These are phyloP conservation scores for Trichoderma virens DNA, from an alignment of 495 filamentous ascomycete species.

Conservation along the genomic window DNA sequence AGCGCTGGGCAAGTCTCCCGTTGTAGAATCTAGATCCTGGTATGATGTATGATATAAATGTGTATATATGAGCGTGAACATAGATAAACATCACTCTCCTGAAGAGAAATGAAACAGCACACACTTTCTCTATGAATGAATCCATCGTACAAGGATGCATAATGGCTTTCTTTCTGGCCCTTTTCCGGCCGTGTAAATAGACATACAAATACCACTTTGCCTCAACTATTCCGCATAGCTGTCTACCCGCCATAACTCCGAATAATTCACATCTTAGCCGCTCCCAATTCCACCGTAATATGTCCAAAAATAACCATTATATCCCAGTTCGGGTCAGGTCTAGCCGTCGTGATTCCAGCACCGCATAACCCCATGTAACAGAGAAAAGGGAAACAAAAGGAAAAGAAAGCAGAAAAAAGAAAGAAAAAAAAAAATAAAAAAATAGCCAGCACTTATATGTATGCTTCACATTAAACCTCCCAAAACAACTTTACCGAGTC, in stretches of 20 bases:
- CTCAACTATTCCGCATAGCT: not conserved
- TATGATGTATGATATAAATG: not conserved
- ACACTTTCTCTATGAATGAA: not conserved
- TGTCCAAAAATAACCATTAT: not conserved
- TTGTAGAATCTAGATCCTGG: not conserved
- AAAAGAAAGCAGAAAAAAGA: not conserved
- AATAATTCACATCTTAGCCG: not conserved
- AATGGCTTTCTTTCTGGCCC: too few relatives aligned
- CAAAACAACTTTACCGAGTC: conserved; percentile 79
- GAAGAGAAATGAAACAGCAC: not conserved
- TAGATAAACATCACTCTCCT: not conserved
- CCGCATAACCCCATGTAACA: not conserved
- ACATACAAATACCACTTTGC: not conserved
- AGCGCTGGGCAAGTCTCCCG: too few relatives aligned
- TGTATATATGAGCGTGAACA: not conserved
- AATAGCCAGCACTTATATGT: not conserved
- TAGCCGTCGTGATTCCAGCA: not conserved
- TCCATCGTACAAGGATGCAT: too few relatives aligned
- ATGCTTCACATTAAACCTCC: conserved; percentile 67
- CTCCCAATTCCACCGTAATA: not conserved
- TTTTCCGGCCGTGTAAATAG: too few relatives aligned
- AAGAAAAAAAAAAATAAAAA: not conserved
- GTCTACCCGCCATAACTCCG: not conserved
- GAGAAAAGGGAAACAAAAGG: too few relatives aligned
- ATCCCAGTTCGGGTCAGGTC: not conserved